Conservation (phyloP, 1,139 yeast genomes). For the Lodderomyces parapsilosis region DNA sequence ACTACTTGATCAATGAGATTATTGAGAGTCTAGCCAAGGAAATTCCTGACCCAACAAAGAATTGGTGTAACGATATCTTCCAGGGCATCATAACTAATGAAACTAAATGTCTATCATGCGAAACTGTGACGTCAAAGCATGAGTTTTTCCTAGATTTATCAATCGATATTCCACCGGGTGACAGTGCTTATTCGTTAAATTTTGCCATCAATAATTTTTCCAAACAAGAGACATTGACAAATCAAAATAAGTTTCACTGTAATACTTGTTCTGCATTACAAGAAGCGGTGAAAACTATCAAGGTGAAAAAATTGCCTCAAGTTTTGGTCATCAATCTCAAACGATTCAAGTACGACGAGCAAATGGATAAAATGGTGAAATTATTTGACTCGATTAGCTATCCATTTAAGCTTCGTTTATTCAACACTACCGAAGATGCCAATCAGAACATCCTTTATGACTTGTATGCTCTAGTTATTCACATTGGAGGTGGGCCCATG, state of each 20-base stretch:
- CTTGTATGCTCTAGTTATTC: constrained; percentile 82
- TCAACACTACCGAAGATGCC: constrained; percentile 61
- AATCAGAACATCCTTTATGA: constrained; percentile 62
- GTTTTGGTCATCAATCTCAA: constrained; percentile 81
- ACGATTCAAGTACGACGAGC: constrained; percentile 88
- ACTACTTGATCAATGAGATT: constrained; percentile 77
- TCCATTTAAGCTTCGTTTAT: constrained; percentile 70
- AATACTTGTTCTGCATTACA: constrained; percentile 88
- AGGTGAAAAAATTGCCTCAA: constrained; percentile 73
- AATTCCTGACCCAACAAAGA: constrained; percentile 26
- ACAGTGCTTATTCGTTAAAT: constrained; percentile 64
- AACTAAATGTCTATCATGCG: constrained; percentile 88
- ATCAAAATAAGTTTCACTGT: constrained; percentile 89
- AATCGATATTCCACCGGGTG: constrained; percentile 73
- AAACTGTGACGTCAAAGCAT: constrained; percentile 77
- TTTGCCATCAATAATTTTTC: constrained; percentile 78
- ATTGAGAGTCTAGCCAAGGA: constrained; percentile 64
- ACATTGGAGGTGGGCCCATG: constrained; percentile 96
- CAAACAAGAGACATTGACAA: constrained; percentile 80
- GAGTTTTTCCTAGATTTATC: constrained; percentile 87
- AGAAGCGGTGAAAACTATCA: constrained; percentile 93
- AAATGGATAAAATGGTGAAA: constrained; percentile 77
- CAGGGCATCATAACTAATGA: constrained; percentile 86
- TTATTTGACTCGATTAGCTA: constrained; percentile 83
- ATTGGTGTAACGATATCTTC: constrained; percentile 71